Evolutionary conservation across 495 filamentous ascomycete genomes (phyloP).

Genomic region (Melanomma pulvis-pyrius): DNA sequence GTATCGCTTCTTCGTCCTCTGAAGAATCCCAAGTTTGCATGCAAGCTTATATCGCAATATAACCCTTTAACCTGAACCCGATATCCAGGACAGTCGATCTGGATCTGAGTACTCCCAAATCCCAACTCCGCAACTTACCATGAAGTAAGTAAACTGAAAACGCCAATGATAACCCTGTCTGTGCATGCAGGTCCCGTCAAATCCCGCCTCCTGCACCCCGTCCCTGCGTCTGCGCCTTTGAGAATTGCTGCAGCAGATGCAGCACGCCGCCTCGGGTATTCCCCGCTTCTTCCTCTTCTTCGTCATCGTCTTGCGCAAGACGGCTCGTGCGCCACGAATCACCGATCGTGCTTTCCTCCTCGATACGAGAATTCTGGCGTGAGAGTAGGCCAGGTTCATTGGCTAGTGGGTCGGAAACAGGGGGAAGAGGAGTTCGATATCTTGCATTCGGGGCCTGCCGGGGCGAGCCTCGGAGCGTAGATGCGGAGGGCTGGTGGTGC

Average conservation of each 20-base stretch:
- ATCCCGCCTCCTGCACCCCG: conserved; percentile 44
- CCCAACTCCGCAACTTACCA: neutral
- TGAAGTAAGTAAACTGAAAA: neutral
- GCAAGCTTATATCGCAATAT: neutral
- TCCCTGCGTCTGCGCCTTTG: conserved; percentile 75
- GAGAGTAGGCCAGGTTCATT: conserved; percentile 48
- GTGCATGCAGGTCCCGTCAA: conserved; percentile 9
- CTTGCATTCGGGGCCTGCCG: conserved; percentile 47
- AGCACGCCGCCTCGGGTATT: conserved; percentile 62
- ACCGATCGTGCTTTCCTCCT: conserved; percentile 61
- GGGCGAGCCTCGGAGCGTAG: conserved; percentile 50
- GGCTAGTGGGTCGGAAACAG: conserved; percentile 37
- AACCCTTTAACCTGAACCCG: neutral
- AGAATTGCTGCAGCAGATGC: conserved; percentile 86
- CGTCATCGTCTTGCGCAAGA: conserved; percentile 50
- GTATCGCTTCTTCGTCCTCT: neutral
- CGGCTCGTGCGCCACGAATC: conserved; percentile 67
- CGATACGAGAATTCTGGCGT: conserved; percentile 41
- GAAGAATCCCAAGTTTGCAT: neutral
- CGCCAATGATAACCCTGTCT: neutral
- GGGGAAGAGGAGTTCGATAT: conserved; percentile 51
- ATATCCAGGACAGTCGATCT: neutral
- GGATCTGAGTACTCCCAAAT: neutral
- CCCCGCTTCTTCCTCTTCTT: conserved; percentile 52
- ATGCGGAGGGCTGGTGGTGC: conserved; percentile 76